Base-by-base conservation (phyloP, 192 early-diverging fungal species). In the Allomyces javanicus region DNA sequence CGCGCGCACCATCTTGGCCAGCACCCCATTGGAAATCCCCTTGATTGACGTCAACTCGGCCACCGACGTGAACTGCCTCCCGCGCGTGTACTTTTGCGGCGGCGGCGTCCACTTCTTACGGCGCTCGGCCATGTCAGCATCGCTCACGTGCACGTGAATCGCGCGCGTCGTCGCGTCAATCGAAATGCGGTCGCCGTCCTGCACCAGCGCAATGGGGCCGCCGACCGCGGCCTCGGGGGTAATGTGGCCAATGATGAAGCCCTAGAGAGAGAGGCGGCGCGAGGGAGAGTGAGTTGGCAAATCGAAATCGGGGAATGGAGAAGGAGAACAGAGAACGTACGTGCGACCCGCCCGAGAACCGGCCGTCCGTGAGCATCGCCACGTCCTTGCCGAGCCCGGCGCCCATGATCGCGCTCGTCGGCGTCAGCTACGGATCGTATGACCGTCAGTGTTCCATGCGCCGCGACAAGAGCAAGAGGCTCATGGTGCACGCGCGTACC, bases 241-340 rank as follows among this genome's bases (percentile, higher is more conserved):
- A 71, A 99, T 92, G 73, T 99, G 96, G 25, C 96, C 96, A 72
- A 99, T 94, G 69, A 99, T 97, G 71, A 99, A 99, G 43, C 96
- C 93, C 83, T 26, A 19, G 61, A 24, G 27, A 68, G 44, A 22
- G 64, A 61, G n/a, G n/a, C n/a, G n/a, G n/a, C 62, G 25, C 23
- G 44, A 24, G 21, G 9, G 65, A 7, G n/a, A 27, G 58, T 44
- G 44, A 64, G 24, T 24, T 21, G 62, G 25, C 7, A 26, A 17
- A 1, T 10, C 25, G 22, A 64, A 55, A 25, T 58, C 23, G 12
- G 21, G 50, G 26, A 9, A n/a, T n/a, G 3, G 33, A 40, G 7
- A 40, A 7, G 7, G 7, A 9, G 33, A 9, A 40, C 25, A 67
- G 67, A 22, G 5, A n/a, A 71, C 80, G 74, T 72, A 85, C 89